A percentile compares a stretch with the other conserved stretches of the same genome.
phyloP scores from a whole-genome alignment of 352 stramenopile genomes.

The Globisporangium alternatum region DNA sequence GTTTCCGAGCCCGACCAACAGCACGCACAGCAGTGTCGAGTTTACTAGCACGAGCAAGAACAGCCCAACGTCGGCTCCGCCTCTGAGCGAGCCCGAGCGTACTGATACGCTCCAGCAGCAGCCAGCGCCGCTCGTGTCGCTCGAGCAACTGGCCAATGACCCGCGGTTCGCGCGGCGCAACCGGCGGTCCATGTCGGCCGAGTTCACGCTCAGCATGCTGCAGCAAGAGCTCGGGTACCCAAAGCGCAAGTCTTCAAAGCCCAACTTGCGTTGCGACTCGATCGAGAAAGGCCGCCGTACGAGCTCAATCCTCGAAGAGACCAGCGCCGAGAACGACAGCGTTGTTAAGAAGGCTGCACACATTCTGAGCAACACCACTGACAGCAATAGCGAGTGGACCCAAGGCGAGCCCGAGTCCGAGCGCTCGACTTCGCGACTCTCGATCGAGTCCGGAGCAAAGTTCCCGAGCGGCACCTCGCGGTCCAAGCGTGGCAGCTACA shows the following conservation, averaged over 20 bases:
- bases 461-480: constrained; percentile 18
- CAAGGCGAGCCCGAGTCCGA: constrained; percentile 16
- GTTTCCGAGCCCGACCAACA: constrained; percentile 24
- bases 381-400: neutral
- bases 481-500: constrained; percentile 23
- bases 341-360: constrained; percentile 5
- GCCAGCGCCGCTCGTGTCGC: neutral
- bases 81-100: neutral
- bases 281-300: constrained; percentile 30
- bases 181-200: constrained; percentile 58
- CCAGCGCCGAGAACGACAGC: too few species aligned
- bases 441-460: constrained; percentile 12
- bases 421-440: constrained; percentile 3
- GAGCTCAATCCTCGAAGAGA: constrained; percentile 34
- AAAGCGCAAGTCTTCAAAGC: constrained; percentile 20
- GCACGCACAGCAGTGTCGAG: constrained; percentile 18
- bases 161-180: constrained; percentile 17
- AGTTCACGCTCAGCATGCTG: constrained; percentile 54
- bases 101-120: neutral
- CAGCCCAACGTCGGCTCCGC: neutral
- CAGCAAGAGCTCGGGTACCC: constrained; percentile 80
- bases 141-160: constrained; percentile 2
- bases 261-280: constrained; percentile 16
- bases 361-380: constrained; percentile 23
- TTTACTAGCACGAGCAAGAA: constrained; percentile 2